Evolutionary conservation across 192 early-diverging fungal genomes (phyloP).

Genomic region (Radiomyces spectabilis): DNA sequence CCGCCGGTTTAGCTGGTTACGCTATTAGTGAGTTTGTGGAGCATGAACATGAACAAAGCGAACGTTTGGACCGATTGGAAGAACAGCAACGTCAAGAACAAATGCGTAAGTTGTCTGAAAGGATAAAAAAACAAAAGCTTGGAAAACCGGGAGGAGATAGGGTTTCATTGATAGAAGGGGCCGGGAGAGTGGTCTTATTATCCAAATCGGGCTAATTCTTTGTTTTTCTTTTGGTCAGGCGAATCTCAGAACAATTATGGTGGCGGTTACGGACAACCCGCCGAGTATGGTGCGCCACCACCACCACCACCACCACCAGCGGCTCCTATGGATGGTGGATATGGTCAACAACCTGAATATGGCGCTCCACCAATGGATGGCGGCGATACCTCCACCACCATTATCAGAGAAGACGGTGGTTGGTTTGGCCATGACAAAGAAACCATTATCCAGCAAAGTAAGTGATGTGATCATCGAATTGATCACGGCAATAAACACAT

Average conservation of each 20-base stretch:
- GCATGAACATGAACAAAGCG: constrained; percentile 8
- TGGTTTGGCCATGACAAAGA: constrained; percentile 20
- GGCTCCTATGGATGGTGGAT: neutral
- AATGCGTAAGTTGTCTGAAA: neutral
- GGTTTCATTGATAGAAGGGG: neutral
- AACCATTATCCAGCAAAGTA: constrained; percentile 18
- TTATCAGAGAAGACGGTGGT: constrained; percentile 22
- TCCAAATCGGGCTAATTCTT: too few species aligned
- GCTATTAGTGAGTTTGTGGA: constrained; percentile 10
- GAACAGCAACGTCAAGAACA: neutral
- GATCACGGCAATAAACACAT: neutral
- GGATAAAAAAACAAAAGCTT: neutral
- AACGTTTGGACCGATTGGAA: constrained; percentile 5
- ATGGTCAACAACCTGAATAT: neutral
- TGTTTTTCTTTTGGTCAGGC: too few species aligned
- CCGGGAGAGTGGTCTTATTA: neutral
- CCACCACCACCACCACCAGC: neutral
- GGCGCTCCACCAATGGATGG: neutral
- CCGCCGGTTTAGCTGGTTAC: neutral
- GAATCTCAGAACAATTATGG: too few species aligned
- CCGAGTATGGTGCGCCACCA: neutral
- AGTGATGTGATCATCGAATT: too few species aligned
- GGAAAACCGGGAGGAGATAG: neutral
- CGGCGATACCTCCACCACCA: constrained; percentile 13
- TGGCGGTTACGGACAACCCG: neutral